These are phyloP conservation scores for Dichomitus squalens DNA, from an alignment of 1,284 basidiomycete genomes.

Conservation along the genomic window DNA sequence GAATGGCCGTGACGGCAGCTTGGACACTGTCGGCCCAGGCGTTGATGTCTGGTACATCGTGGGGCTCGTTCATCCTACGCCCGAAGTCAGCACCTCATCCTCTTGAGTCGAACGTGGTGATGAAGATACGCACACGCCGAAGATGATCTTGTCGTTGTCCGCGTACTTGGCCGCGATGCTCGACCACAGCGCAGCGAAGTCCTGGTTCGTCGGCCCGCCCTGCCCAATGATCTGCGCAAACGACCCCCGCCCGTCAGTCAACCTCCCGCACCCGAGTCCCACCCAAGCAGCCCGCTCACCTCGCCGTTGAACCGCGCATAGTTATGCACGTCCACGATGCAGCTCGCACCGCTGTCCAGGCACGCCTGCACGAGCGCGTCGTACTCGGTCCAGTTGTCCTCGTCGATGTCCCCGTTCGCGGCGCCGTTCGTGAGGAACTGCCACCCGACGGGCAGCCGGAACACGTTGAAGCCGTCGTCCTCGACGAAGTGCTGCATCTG, in stretches of 20 bases:
- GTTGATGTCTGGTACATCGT: slow-evolving; percentile 48
- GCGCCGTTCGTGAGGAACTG: slow-evolving; percentile 51
- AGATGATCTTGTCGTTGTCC: slow-evolving; percentile 52
- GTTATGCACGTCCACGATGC: slow-evolving; percentile 62
- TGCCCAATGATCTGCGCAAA: slow-evolving; percentile 55
- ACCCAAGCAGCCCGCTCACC: slow-evolving; percentile 28
- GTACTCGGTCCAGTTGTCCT: slow-evolving; percentile 50
- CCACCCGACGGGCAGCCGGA: slow-evolving; percentile 59
- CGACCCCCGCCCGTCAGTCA: too few relatives aligned
- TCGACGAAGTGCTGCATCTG: slow-evolving; percentile 62
- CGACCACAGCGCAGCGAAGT: slow-evolving; percentile 58
- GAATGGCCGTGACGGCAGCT: slow-evolving; percentile 58
- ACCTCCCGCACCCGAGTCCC: not conserved
- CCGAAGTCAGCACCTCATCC: not conserved
- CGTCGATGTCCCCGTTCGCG: slow-evolving; percentile 45
- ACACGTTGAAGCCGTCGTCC: slow-evolving; percentile 51
- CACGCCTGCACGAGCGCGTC: slow-evolving; percentile 53
- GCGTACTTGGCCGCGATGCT: slow-evolving; percentile 55
- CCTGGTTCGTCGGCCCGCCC: slow-evolving; percentile 57
- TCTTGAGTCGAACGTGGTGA: not conserved
- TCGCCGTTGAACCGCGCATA: slow-evolving; percentile 54
- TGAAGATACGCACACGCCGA: slow-evolving; percentile 43
- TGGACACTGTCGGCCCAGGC: slow-evolving; percentile 50
- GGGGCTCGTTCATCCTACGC: slow-evolving; percentile 57
- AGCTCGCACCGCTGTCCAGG: slow-evolving; percentile 44